A percentile compares a stretch with the other conserved stretches of the same genome.
These are phyloP conservation scores for Trifolium pratense DNA, from an alignment of 306 rosid species.

Conservation along the genomic window DNA sequence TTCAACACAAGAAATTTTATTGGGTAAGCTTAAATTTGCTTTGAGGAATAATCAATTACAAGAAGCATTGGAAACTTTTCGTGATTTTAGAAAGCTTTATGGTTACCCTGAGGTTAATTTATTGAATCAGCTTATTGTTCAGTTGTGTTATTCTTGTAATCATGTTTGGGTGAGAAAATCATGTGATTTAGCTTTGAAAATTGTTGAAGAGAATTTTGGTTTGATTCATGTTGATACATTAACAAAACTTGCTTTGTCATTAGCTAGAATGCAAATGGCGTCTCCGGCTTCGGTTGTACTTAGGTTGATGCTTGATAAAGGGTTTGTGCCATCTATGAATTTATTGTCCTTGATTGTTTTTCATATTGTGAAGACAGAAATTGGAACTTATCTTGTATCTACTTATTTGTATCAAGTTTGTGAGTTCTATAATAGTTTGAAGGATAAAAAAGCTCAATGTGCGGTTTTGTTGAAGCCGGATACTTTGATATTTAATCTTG, in stretches of 20 bases:
- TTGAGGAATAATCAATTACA: constrained; percentile 57
- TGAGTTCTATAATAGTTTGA: constrained; percentile 49
- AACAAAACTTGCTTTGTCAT: constrained; percentile 64
- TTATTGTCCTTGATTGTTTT: constrained; percentile 59
- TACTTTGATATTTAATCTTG: constrained; percentile 72
- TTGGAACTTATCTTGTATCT: constrained; percentile 68
- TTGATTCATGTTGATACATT: constrained; percentile 62
- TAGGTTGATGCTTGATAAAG: constrained; percentile 59
- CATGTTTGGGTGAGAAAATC: constrained; percentile 60
- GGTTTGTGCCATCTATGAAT: constrained; percentile 58
- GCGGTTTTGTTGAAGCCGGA: constrained; percentile 55
- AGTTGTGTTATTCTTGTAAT: constrained; percentile 62
- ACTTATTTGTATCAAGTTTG: constrained; percentile 70
- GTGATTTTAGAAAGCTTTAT: constrained; percentile 65
- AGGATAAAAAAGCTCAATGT: constrained; percentile 42
- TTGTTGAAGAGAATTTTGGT: constrained; percentile 54
- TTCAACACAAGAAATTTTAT: constrained; percentile 59
- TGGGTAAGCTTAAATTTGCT: constrained; percentile 60
- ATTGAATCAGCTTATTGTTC: constrained; percentile 62
- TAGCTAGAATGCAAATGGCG: constrained; percentile 73
- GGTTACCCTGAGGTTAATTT: constrained; percentile 70
- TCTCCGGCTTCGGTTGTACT: constrained; percentile 57
- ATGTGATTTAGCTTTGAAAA: constrained; percentile 61
- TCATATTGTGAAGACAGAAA: constrained; percentile 73
- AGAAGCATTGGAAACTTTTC: constrained; percentile 77